Base-by-base conservation (phyloP, 2,329 filamentous ascomycete species). In the Colletotrichum euphorbiae region DNA sequence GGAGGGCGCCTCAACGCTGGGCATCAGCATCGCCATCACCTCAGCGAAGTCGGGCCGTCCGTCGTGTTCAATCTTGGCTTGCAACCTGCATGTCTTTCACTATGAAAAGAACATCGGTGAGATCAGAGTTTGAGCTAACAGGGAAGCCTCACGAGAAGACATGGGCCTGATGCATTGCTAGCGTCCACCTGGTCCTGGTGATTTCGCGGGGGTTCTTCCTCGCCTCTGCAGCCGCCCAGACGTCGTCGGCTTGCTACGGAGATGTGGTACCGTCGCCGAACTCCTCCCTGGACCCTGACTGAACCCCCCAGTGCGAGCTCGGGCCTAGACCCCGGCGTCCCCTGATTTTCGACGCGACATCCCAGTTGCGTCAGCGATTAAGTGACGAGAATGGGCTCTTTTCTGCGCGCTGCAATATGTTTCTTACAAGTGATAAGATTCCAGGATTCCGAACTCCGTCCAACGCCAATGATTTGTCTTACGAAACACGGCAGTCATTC, bases 21-120 rank as follows among this genome's bases (percentile, higher is more conserved):
- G 43, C 33, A 42, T 50, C 33, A 17, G 15, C 31, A 17, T 19
- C 45, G 31, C 48, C 48, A 28, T n/a, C 38, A n/a, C 9, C 48
- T 60, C 43, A 31, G 40, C 56, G 17, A 46, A n/a, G n/a, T 24
- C n/a, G 21, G 28, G 3, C 45, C 38, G n/a, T 48, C 31, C 7
- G 45, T 57, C 60, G 52, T 64, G 28, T 52, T 58, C 51, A 19
- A 13, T 43, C 31, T 58, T 63, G 52, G 51, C 43, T 33, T 43
- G 42, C 43, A 21, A 42, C 13, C 19, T 57, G 64, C 45, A 45
- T 63, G 58, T 63, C 36, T 57, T 12, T 57, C 2, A 15, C 58
- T 43, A 57, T 46, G 60, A 64, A 64, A 52, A 67, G 45, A 67
- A 58, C 21, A 58, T 54, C 28, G 38, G 45, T 64, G 42, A 45